Evolutionary conservation across 495 filamentous ascomycete genomes (phyloP).

Genomic region (Aspergillus asperescens): DNA sequence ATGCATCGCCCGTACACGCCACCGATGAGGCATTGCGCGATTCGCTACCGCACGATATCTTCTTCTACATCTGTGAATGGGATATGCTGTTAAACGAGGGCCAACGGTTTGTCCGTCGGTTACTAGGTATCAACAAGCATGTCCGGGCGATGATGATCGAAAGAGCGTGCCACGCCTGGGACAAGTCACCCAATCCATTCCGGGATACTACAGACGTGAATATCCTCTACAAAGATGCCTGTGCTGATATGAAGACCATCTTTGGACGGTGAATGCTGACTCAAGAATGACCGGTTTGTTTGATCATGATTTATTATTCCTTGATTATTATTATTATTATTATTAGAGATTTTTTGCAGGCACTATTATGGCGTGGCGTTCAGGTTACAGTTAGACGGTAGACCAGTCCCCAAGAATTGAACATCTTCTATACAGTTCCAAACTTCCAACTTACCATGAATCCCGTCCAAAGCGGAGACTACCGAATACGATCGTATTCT

Average conservation of each 20-base stretch:
- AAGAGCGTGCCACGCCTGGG: conserved; percentile 77
- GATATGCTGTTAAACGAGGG: conserved; percentile 85
- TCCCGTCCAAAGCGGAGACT: too few relatives aligned
- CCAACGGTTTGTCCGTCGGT: conserved; percentile 57
- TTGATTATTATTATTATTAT: too few relatives aligned
- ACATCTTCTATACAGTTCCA: background rate
- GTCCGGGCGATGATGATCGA: conserved; percentile 66
- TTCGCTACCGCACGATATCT: conserved; percentile 58
- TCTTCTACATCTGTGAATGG: conserved; percentile 80
- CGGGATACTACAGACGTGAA: conserved; percentile 45
- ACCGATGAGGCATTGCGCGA: conserved; percentile 44
- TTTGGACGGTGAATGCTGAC: conserved; percentile 24
- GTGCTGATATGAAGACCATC: conserved; percentile 42
- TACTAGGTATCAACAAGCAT: conserved; percentile 60
- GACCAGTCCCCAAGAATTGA: too few relatives aligned
- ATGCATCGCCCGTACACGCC: conserved; percentile 59
- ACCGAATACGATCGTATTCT: background rate
- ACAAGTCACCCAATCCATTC: conserved; percentile 77
- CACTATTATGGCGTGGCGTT: conserved; percentile 4
- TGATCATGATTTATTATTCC: background rate
- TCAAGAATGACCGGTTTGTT: background rate
- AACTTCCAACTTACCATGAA: too few relatives aligned
- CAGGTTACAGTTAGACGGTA: too few relatives aligned
- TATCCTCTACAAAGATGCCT: conserved; percentile 40
- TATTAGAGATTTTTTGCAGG: conserved; percentile 1